These are phyloP conservation scores for Epichloe amarillans DNA, from an alignment of 2,329 filamentous ascomycete species.

Conservation along the genomic window DNA sequence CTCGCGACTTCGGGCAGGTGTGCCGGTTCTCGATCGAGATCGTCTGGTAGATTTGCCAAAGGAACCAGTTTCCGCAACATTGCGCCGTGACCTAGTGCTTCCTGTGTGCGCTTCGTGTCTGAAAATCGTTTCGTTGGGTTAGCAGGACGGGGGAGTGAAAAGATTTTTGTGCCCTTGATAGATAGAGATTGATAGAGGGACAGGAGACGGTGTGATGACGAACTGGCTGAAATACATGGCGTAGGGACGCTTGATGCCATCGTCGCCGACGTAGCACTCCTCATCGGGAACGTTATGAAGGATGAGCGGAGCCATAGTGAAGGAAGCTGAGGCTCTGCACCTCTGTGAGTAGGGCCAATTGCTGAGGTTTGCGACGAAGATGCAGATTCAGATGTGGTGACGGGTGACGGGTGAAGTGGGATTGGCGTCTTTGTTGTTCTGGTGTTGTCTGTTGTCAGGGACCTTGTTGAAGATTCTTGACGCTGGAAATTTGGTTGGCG, in stretches of 20 bases:
- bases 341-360: background rate
- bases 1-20: slow-evolving; percentile 39
- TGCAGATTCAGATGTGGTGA: background rate
- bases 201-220: slow-evolving; percentile 9
- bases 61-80: slow-evolving; percentile 46
- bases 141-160: background rate
- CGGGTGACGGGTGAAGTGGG: background rate
- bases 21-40: slow-evolving; percentile 48
- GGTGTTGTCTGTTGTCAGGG: too few relatives aligned
- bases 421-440: too few relatives aligned
- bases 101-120: slow-evolving; percentile 40
- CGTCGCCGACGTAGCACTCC: slow-evolving; percentile 51
- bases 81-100: slow-evolving; percentile 35
- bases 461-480: too few relatives aligned
- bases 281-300: slow-evolving; percentile 57
- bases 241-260: slow-evolving; percentile 51
- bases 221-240: slow-evolving; percentile 54
- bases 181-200: too few relatives aligned
- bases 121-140: background rate
- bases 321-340: background rate
- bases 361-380: background rate
- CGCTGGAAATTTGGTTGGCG: background rate
- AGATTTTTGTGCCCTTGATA: slow-evolving; percentile 7
- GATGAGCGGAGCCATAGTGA: slow-evolving; percentile 47
- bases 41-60: slow-evolving; percentile 55